Base-by-base conservation (phyloP, 257 asterid genomes). In the Salvia miltiorrhiza region DNA sequence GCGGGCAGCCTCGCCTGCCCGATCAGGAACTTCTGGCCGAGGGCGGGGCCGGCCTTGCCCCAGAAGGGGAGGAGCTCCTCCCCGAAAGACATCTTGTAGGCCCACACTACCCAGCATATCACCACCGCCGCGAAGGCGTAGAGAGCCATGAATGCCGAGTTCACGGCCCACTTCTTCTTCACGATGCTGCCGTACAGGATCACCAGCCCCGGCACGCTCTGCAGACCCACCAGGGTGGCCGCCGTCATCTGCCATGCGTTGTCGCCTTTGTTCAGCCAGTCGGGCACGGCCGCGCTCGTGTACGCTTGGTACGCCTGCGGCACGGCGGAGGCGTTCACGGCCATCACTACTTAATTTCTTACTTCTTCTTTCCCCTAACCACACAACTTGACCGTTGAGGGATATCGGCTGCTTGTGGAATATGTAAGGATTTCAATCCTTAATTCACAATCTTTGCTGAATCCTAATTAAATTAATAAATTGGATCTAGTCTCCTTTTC, bases 201-300 rank as follows among this genome's bases (percentile, higher is more conserved):
- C 12, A 86, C 86, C 1, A 83, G 82, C 9, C 89, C 92, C 2
- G 92, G 89, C 30, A 86, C 74, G 74, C 86, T 83, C 54, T 86
- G 92, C 16, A 86, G 84, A 16, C 92, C 92, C 21, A 86, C 87
- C 47, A 86, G 85, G 11, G 92, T 83, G 32, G 88, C 92, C 0
- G 89, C 69, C 4, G 76, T 86, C 87, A 86, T 76, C 62, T 86
- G 92, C 92, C 92, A 86, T 10, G 89, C 85, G 73, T 86, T 86
- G 81, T 86, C 92, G 24, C 92, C 92, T 48, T 86, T 86, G 86
- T 81, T 86, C 30, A 86, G 64, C 92, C 89, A 86, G 13, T 80
- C 87, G 1, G 89, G 79, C 11, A 70, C 84, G 1, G 89, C 79
- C 0, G 78, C 83, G 0, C 86, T 70, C 0, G 85, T 76, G 80